Evolutionary conservation across 2,329 filamentous ascomycete species (phyloP), one percentile per base, ranked within the genome.

Genomic region (Botrytis paeoniae): DNA sequence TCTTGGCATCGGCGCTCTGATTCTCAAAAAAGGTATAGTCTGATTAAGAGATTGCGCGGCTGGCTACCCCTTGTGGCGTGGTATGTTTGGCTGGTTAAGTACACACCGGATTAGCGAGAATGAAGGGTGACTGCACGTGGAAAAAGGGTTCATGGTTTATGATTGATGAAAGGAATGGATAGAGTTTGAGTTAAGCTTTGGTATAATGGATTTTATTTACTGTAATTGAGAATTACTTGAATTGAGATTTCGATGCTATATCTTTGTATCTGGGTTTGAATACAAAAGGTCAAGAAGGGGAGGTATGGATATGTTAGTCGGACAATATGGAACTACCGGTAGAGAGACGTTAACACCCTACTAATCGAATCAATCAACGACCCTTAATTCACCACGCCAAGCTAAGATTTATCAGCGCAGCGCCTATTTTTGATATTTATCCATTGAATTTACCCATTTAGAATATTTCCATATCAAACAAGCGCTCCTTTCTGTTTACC

Each of bases 51-150:
- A 63, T 63, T 63, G 61, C 61, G 61, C 39, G 61, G 61, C 61
- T 63, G 51, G 51, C n/a, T 57, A 63, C 61, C 61, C 61, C 61
- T 32, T 63, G 61, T 63, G 61, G 61, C 61, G 61, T 63, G 29
- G 14, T 57, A n/a, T 57, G 51, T 57, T 57, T 57, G 51, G 51
- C 51, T 57, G 51, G 51, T 57, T 57, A 57, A 57, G 51, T 57
- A 57, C n/a, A 57, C 51, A 57, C 51, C 51, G n/a, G 51, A 18
- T 29, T 57, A 57, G n/a, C 51, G 51, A 57, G 51, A 57, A 57
- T 60, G 57, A 60, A 35, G 57, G 57, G 57, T 35, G 57, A 59
- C 18, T 16, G n/a, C 51, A 54, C 51, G 51, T 54, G 51, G 51
- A n/a, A 54, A 54, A 29, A 54, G 51, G 51, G 51, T 54, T 29